Percentiles rank a stretch among this genome's conserved stretches.
phyloP scores from a whole-genome alignment of 768 basidiomycete genomes.

The Asterophora lycoperdoides region DNA sequence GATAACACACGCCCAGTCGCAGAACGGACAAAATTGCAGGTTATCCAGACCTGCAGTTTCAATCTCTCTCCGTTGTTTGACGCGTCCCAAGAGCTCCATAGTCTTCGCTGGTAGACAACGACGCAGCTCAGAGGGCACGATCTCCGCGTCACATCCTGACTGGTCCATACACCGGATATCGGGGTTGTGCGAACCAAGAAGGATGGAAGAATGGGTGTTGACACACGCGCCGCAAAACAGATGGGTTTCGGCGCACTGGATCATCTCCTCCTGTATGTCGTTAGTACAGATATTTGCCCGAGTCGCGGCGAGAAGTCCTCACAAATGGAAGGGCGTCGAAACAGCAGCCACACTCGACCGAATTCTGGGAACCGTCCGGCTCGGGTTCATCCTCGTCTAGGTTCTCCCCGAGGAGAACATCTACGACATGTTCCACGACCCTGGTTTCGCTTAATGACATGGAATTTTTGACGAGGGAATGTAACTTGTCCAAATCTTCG shows the following conservation, averaged over 20 bases:
- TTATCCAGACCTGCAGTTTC: constrained; percentile 72
- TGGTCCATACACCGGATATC: constrained; percentile 77
- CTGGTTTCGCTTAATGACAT: constrained; percentile 31
- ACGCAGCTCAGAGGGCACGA: constrained; percentile 63
- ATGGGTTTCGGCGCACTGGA: constrained; percentile 87
- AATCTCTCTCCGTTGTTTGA: constrained; percentile 75
- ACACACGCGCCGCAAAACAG: constrained; percentile 80
- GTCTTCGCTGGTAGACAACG: constrained; percentile 67
- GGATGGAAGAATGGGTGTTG: constrained; percentile 58
- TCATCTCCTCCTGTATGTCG: constrained; percentile 65
- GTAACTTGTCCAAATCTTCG: constrained; percentile 51
- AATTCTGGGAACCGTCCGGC: constrained; percentile 27
- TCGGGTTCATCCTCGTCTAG: constrained; percentile 29
- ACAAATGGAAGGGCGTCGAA: constrained; percentile 72
- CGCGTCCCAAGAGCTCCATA: constrained; percentile 64
- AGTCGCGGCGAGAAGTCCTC: constrained; percentile 24
- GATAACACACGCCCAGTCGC: constrained; percentile 79
- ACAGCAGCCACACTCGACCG: constrained; percentile 88
- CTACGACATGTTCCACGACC: constrained; percentile 53
- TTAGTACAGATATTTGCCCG: neutral
- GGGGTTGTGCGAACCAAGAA: constrained; percentile 59
- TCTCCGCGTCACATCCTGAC: constrained; percentile 63
- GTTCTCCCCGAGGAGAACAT: constrained; percentile 53
- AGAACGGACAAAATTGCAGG: constrained; percentile 89
- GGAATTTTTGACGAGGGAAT: constrained; percentile 42